Percentiles rank a stretch among this genome's conserved stretches.
Evolutionary conservation across 371 early-diverging fungal genomes (phyloP).

Genomic region (Mucor ambiguus): DNA sequence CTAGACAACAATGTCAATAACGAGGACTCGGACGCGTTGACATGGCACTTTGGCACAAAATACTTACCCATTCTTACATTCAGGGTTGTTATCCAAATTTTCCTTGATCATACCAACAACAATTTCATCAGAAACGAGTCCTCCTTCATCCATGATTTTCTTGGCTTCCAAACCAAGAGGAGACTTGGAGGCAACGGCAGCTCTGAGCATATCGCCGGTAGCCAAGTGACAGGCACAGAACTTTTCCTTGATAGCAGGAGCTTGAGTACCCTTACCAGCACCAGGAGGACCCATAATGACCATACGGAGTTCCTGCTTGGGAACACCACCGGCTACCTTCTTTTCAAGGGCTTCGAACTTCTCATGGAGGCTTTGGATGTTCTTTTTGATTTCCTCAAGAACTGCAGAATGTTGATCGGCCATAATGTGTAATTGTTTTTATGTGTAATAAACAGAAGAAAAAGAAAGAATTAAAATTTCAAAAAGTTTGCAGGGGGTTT

Average conservation of each 20-base stretch:
- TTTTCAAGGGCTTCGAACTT: conserved; percentile 55
- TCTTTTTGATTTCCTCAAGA: conserved; percentile 60
- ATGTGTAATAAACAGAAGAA: conserved; percentile 3
- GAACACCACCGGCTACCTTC: conserved; percentile 46
- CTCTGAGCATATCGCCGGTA: conserved; percentile 99
- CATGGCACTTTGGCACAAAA: not conserved
- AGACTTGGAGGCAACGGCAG: conserved; percentile 92
- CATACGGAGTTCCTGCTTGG: conserved; percentile 71
- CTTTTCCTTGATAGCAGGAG: conserved; percentile 92
- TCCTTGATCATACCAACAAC: conserved; percentile 97
- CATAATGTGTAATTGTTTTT: conserved; percentile 9
- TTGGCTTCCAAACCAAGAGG: conserved; percentile 94
- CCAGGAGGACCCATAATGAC: conserved; percentile 99
- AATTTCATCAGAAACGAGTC: conserved; percentile 97
- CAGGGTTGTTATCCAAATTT: conserved; percentile 88
- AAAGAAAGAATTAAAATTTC: conserved; percentile 3
- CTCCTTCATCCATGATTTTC: conserved; percentile 98
- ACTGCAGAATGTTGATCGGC: conserved; percentile 42
- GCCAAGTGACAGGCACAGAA: conserved; percentile 97
- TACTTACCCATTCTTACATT: conserved; percentile 89
- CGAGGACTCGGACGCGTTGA: not conserved
- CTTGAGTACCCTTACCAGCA: conserved; percentile 99
- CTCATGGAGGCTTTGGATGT: conserved; percentile 52
- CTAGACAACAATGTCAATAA: conserved; percentile 24
- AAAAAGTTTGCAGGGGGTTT: conserved; percentile 11